These are phyloP conservation scores for Globisporangium orthogonon DNA, from an alignment of 352 stramenopile genomes.

Conservation along the genomic window DNA sequence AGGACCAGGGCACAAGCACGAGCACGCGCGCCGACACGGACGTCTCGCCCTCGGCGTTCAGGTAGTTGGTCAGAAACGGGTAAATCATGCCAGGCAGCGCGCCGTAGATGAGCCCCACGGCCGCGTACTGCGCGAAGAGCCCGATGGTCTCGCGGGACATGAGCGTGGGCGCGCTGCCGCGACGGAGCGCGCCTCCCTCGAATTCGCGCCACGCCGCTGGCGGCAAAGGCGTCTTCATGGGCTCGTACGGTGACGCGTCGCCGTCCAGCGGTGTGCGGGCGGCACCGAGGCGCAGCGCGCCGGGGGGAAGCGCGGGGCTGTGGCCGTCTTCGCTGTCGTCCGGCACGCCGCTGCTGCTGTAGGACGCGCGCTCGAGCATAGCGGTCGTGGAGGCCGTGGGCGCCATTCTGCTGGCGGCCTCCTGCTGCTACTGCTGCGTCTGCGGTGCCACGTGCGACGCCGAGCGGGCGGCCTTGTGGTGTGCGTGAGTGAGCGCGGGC, in stretches of 20 bases:
- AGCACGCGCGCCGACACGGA: conserved; percentile 24
- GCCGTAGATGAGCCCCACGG: conserved; percentile 41
- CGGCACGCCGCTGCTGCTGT: conserved; percentile 4
- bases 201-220: conserved; percentile 2
- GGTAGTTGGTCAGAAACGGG: conserved; percentile 43
- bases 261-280: neutral
- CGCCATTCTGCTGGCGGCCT: neutral
- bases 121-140: conserved; percentile 41
- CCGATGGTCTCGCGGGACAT: conserved; percentile 27
- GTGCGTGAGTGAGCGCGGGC: too few relatives aligned
- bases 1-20: conserved; percentile 40
- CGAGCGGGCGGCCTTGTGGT: neutral
- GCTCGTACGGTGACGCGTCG: conserved; percentile 3
- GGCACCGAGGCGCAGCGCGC: neutral
- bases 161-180: conserved; percentile 25
- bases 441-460: neutral
- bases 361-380: conserved; percentile 5
- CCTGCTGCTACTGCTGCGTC: neutral
- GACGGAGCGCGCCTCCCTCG: conserved; percentile 38
- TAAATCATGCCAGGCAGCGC: conserved; percentile 38
- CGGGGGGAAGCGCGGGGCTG: neutral
- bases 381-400: neutral
- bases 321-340: neutral
- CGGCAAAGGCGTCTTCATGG: conserved; percentile 11
- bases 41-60: conserved; percentile 30